Conservation (phyloP, 441 rosid genomes). For the Pelargonium hybrid region DNA sequence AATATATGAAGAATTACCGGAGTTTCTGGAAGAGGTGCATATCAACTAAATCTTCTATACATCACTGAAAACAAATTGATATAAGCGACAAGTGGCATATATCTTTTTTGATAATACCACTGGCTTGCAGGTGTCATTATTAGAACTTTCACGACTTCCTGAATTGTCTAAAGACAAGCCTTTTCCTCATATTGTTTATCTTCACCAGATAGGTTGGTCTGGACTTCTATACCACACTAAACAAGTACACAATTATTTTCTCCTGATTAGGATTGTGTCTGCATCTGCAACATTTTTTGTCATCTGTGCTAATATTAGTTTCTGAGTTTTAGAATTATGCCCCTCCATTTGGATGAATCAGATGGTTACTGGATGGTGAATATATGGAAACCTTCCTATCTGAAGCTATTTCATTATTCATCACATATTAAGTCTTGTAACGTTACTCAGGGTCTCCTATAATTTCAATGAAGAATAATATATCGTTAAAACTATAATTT, state of each 20-base stretch:
- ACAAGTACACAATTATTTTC: background rate
- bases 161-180: conserved; percentile 39
- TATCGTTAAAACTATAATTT: background rate
- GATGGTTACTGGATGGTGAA: background rate
- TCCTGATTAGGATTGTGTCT: conserved; percentile 6
- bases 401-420: background rate
- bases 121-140: conserved; percentile 52
- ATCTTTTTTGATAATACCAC: conserved; percentile 17
- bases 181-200: conserved; percentile 63
- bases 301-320: background rate
- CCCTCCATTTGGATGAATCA: background rate
- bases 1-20: conserved; percentile 89
- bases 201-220: conserved; percentile 80
- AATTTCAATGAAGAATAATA: background rate
- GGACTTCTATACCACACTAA: conserved; percentile 5
- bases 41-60: conserved; percentile 16
- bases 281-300: background rate
- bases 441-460: background rate
- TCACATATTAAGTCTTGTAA: background rate
- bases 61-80: conserved; percentile 11
- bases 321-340: background rate
- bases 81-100: background rate
- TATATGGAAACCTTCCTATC: background rate
- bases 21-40: conserved; percentile 71
- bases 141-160: conserved; percentile 65